These are phyloP conservation scores for Mycena galericulata DNA, from an alignment of 768 basidiomycete species.

Conservation along the genomic window DNA sequence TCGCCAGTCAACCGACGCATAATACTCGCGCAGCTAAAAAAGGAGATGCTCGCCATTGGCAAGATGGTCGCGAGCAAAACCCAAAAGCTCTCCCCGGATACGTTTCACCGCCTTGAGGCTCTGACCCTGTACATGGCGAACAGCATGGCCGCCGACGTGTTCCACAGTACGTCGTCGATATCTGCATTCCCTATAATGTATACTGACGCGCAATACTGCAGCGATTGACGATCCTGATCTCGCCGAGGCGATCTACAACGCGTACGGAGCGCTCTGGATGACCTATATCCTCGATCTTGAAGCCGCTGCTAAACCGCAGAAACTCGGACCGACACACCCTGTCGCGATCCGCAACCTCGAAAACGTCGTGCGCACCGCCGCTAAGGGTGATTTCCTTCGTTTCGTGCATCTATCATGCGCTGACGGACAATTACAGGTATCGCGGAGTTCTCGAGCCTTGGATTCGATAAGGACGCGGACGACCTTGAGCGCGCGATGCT, in stretches of 20 bases:
- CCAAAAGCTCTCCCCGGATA: conserved; percentile 7
- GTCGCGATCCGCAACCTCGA: conserved; percentile 27
- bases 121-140: conserved; percentile 26
- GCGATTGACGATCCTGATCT: conserved; percentile 28
- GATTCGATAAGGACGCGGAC: conserved; percentile 7
- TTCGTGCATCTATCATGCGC: background rate
- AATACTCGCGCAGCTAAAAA: conserved; percentile 14
- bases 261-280: conserved; percentile 29
- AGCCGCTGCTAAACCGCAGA: conserved; percentile 26
- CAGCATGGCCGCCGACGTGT: conserved; percentile 12
- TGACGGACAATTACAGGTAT: background rate
- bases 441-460: conserved; percentile 15
- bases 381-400: conserved; percentile 3
- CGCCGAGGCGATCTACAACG: conserved; percentile 24
- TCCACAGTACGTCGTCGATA: conserved; percentile 16
- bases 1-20: background rate
- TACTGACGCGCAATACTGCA: background rate
- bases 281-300: conserved; percentile 29
- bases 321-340: conserved; percentile 21
- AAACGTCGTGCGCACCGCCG: conserved; percentile 25
- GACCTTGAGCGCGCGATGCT: conserved; percentile 23
- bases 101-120: conserved; percentile 25
- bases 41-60: conserved; percentile 28
- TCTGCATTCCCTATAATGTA: background rate
- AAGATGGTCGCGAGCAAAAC: conserved; percentile 21